These are phyloP conservation scores for Schizosaccharomyces japonicus DNA, from an alignment of 805 yeast genomes.

Conservation along the genomic window DNA sequence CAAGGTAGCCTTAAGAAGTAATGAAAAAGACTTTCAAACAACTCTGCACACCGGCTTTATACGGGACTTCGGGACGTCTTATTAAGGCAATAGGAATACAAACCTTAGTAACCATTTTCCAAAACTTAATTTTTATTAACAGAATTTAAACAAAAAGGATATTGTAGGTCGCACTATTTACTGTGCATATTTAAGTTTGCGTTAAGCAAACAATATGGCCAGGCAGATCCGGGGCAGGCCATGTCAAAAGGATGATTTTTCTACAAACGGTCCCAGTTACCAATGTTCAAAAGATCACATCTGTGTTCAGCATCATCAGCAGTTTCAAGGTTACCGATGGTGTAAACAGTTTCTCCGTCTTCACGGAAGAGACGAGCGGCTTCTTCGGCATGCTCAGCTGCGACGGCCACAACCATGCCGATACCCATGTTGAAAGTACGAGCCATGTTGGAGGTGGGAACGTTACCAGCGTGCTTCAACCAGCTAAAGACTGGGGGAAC, in stretches of 20 bases:
- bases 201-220: too few relatives aligned
- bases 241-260: not conserved
- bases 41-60: too few relatives aligned
- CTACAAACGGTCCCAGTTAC: not conserved
- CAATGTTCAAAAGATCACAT: not conserved
- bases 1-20: too few relatives aligned
- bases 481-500: slow-evolving; percentile 79
- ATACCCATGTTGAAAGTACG: slow-evolving; percentile 90
- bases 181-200: too few relatives aligned
- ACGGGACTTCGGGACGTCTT: too few relatives aligned
- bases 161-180: too few relatives aligned
- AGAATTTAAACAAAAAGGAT: too few relatives aligned
- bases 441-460: slow-evolving; percentile 59
- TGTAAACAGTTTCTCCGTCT: slow-evolving; percentile 54
- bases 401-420: slow-evolving; percentile 84
- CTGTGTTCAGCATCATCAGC: not conserved
- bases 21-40: too few relatives aligned
- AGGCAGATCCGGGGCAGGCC: not conserved
- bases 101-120: too few relatives aligned
- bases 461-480: slow-evolving; percentile 79
- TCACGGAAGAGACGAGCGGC: slow-evolving; percentile 29
- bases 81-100: too few relatives aligned
- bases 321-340: slow-evolving; percentile 34
- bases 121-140: too few relatives aligned
- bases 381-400: slow-evolving; percentile 35